phyloP scores from a whole-genome alignment of 345 rosid genomes.

The Brassica napus region Da-Ae NC_063448.1:52831001-52831500 shows the following conservation, averaged over 20 bases:
- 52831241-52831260: slow-evolving; percentile 7
- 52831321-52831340: not conserved
- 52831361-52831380: not conserved
- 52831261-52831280: not conserved
- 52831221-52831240: slow-evolving; percentile 13
- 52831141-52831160: slow-evolving; percentile 28
- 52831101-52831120: not conserved
- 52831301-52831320: slow-evolving; percentile 3
- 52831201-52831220: slow-evolving; percentile 9
- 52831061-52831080: not conserved
- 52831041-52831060: not conserved
- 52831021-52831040: not conserved
- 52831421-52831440: too few species aligned
- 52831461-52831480: not conserved
- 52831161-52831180: slow-evolving; percentile 26
- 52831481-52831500: not conserved
- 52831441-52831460: not conserved
- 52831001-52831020: too few species aligned
- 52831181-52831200: slow-evolving; percentile 18
- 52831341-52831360: not conserved
- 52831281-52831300: slow-evolving; percentile 15
- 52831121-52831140: slow-evolving; percentile 25
- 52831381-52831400: slow-evolving; percentile 4
- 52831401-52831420: slow-evolving; percentile 23
- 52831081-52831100: not conserved